phyloP scores from a whole-genome alignment of 768 basidiomycete genomes.

The Astraeus odoratus region DNA sequence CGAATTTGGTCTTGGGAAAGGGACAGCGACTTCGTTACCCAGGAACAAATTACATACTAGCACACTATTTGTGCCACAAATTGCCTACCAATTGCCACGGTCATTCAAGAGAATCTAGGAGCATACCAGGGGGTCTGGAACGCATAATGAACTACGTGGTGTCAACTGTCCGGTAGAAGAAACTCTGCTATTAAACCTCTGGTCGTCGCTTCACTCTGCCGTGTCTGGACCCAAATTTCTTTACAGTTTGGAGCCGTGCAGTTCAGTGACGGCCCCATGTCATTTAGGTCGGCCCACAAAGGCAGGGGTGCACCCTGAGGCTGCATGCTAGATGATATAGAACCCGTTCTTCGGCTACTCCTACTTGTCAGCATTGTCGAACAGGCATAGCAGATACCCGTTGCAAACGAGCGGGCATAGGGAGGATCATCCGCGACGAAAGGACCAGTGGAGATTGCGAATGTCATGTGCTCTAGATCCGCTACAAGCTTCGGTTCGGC shows the following conservation, averaged over 20 bases:
- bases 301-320: constrained; percentile 11
- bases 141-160: background rate
- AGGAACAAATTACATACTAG: too few relatives aligned
- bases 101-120: too few relatives aligned
- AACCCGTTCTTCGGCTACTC: constrained; percentile 36
- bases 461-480: constrained; percentile 10
- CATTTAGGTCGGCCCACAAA: constrained; percentile 28
- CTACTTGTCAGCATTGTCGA: constrained; percentile 54
- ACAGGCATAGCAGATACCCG: constrained; percentile 56
- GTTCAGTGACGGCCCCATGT: constrained; percentile 1
- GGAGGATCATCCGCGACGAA: background rate
- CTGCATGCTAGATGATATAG: constrained; percentile 2
- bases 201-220: constrained; percentile 30
- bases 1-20: constrained; percentile 4
- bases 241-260: constrained; percentile 1
- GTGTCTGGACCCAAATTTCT: constrained; percentile 28
- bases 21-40: too few relatives aligned
- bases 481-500: constrained; percentile 11
- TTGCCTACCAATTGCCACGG: too few relatives aligned
- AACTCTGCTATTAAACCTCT: constrained; percentile 33
- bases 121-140: too few relatives aligned
- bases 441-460: background rate
- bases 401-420: constrained; percentile 26
- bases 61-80: too few relatives aligned
- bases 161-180: constrained; percentile 24